Evolutionary conservation across 805 yeast genomes (phyloP), one percentile per base, ranked within the genome.

Genomic region (Pichia rugopelliculosa): DNA sequence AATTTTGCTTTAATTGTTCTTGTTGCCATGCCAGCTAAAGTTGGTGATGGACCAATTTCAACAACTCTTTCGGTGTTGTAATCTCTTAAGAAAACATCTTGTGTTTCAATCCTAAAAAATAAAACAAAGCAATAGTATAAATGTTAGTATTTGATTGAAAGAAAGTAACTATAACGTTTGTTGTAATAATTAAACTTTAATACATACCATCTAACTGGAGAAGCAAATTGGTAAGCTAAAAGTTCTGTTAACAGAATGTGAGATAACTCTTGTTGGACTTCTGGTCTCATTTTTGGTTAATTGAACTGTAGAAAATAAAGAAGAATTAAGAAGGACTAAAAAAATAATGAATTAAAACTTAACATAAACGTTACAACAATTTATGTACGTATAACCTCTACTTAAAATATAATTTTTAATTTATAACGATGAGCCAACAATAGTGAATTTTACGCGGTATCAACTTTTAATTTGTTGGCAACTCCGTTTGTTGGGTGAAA

Each of bases 41-140:
- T 93, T 52, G 99, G 98, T 42, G 98, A 89, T 52, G 99, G 99
- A 47, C 99, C 99, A 55, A 93, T 87, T 71, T 93, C 99, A 56
- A 93, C 96, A 53, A 93, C 91, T 64, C 99, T 80, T 73, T 95
- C 99, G 53, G 97, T 85, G 71, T 91, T 89, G 79, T 80, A 84
- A 59, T 89, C 93, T 67, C 87, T 86, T 66, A 93, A 79, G 66
- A 93, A 86, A 50, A 93, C 98, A 73, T 93, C 99, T 72, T 93
- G 99, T 53, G 99, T 93, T 68, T 95, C 99, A 68, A 95, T 93
- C 73, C 69, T 65, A 24, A 30, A 42, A 4, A 20, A 34, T 36
- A 11, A 18, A 10, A 25, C 1, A 12, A 17, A 18, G 9, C 7
- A 11, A 27, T n/a, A 5, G 6, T 15, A 10, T 18, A 36, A 15